Percentiles rank a stretch among this genome's conserved stretches.
Conservation (phyloP, 2,329 filamentous ascomycete species). For the Stachybotrys echinatus region DNA sequence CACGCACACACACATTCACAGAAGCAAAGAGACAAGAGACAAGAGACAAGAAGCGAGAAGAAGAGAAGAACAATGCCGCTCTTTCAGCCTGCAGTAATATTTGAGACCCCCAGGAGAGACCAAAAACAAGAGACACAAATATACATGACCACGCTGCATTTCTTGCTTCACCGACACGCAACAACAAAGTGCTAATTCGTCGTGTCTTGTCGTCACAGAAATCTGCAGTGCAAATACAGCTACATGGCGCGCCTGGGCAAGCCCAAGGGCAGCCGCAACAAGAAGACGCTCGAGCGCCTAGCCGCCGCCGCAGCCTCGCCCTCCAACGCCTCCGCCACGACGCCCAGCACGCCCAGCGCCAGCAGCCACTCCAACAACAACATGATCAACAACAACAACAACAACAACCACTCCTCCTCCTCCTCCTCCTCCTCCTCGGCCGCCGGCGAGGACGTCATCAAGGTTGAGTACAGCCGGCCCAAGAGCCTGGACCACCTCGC, state of each 20-base stretch:
- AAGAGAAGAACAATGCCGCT: too few relatives aligned
- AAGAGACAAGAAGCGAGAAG: too few relatives aligned
- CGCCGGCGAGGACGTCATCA: too few relatives aligned
- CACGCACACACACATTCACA: too few relatives aligned
- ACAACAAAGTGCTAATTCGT: neutral
- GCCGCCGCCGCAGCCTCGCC: neutral
- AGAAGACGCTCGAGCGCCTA: constrained; percentile 1
- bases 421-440: neutral
- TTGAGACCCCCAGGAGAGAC: too few relatives aligned
- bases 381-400: neutral
- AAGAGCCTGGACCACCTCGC: too few relatives aligned
- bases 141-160: too few relatives aligned
- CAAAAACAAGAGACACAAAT: too few relatives aligned
- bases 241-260: neutral
- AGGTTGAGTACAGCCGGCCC: too few relatives aligned
- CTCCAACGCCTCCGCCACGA: neutral
- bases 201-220: neutral
- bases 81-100: too few relatives aligned
- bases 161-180: too few relatives aligned
- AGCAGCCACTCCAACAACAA: neutral
- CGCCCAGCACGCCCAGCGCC: neutral
- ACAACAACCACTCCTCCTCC: neutral
- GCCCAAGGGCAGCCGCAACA: constrained; percentile 1
- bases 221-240: constrained; percentile 1
- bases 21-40: too few relatives aligned